Evolutionary conservation across 352 stramenopile species (phyloP).

Genomic region (Pythium aphanidermatum): DNA sequence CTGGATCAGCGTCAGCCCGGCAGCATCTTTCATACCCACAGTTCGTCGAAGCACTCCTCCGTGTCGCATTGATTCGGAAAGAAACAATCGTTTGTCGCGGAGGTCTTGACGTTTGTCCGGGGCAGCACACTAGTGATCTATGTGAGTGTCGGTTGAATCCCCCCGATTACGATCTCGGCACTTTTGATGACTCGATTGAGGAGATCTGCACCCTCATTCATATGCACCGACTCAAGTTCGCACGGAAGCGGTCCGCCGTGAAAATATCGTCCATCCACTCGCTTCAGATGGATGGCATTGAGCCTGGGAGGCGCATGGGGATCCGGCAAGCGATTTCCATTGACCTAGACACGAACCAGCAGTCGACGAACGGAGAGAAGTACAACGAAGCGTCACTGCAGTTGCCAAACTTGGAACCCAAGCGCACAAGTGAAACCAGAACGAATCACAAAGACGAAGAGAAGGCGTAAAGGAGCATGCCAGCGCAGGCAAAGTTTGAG

Average conservation of each 20-base stretch:
- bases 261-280: slow-evolving; percentile 27
- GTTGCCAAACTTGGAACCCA: too few species aligned
- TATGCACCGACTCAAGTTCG: slow-evolving; percentile 16
- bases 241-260: slow-evolving; percentile 23
- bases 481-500: slow-evolving; percentile 51
- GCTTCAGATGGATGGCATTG: slow-evolving; percentile 1
- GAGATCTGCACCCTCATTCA: slow-evolving; percentile 39
- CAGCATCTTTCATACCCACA: slow-evolving; percentile 35
- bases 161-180: slow-evolving; percentile 30
- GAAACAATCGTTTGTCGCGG: slow-evolving; percentile 46
- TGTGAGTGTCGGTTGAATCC: slow-evolving; percentile 28
- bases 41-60: slow-evolving; percentile 48
- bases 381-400: too few species aligned
- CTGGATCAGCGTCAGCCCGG: not conserved
- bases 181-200: slow-evolving; percentile 38
- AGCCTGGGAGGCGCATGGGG: too few species aligned
- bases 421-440: too few species aligned
- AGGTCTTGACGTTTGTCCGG: slow-evolving; percentile 44
- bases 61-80: slow-evolving; percentile 36
- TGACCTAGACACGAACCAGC: too few species aligned
- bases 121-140: slow-evolving; percentile 36
- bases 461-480: too few species aligned
- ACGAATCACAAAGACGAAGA: too few species aligned
- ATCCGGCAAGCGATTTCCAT: too few species aligned
- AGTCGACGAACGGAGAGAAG: too few species aligned